Base-by-base conservation (phyloP, 2,329 filamentous ascomycete genomes). In the Pyrenophora graminea region DNA sequence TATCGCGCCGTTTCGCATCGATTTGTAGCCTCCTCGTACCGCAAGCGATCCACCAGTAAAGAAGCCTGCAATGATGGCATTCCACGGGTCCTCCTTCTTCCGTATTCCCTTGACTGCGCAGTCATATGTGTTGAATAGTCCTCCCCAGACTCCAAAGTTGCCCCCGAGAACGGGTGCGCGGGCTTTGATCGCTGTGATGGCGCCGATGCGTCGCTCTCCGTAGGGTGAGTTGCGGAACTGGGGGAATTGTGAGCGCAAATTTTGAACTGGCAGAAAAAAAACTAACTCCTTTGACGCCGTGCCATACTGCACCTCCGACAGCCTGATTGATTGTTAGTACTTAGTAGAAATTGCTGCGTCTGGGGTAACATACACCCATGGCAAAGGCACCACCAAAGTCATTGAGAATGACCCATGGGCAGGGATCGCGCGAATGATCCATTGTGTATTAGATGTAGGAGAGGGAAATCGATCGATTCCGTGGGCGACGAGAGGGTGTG, bases 71-170 rank as follows among this genome's bases (percentile, higher is more conserved):
- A 93, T 95, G 74, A 99, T 97, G 68, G 92, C 91, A 78, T 97
- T 97, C 80, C 91, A 97, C 12, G 94, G 91, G 74, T 97, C 94
- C 76, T 99, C 94, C 86, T 97, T 97, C 82, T 94, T 90, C 61
- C 91, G 69, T 62, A 80, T 80, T 51, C 93, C 93, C 82, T 97
- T 99, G 56, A 97, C 89, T 18, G 92, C 89, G 80, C 94, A 99
- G 79, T 99, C 94, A 70, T 93, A 97, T 56, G 91, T 95, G 66
- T 87, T 91, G 82, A 97, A 97, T 51, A 97, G 80, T 62, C 94
- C 94, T 72, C 94, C 93, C 93, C 94, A 97, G 50, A 96, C 91
- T 67, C 93, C 93, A 68, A 97, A 99, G 81, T 99, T 99, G 69
- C 94, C 94, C 70, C 94, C 94, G 40, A 97, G 84, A 30, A 97